Percentiles rank a stretch among this genome's conserved stretches.
Evolutionary conservation across 2,329 filamentous ascomycete genomes (phyloP).

Genomic region (Cladobotryum protrusum): DNA sequence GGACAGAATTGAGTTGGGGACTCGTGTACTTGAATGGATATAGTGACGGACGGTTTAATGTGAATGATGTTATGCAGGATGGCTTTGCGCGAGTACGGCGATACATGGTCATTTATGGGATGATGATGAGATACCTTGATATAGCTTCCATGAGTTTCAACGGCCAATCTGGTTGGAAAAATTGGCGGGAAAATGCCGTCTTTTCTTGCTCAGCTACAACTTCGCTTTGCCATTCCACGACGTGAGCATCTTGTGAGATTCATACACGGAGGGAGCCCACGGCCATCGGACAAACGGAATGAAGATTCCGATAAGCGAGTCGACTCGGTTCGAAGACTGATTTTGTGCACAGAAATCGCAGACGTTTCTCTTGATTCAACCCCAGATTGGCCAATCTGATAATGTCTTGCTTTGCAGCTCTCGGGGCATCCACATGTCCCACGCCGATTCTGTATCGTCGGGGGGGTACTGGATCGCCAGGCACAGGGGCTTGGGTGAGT

Average conservation of each 20-base stretch:
- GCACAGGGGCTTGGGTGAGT: constrained; percentile 3
- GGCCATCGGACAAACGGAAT: not conserved
- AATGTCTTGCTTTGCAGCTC: constrained; percentile 7
- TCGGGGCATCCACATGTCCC: constrained; percentile 9
- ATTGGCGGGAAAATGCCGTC: too few relatives aligned
- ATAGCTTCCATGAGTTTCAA: too few relatives aligned
- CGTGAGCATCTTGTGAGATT: too few relatives aligned
- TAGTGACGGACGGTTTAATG: not conserved
- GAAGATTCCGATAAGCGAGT: constrained; percentile 5
- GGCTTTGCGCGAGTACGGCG: not conserved
- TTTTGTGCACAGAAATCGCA: constrained; percentile 1
- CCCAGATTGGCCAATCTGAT: constrained; percentile 8
- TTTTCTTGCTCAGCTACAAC: too few relatives aligned
- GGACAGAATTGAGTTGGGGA: not conserved
- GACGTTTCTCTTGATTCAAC: constrained; percentile 5
- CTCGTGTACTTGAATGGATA: not conserved
- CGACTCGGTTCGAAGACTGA: constrained; percentile 7
- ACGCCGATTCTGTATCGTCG: not conserved
- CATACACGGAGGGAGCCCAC: not conserved
- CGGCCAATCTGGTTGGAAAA: too few relatives aligned
- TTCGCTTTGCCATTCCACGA: too few relatives aligned
- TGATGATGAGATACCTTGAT: too few relatives aligned
- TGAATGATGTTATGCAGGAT: not conserved
- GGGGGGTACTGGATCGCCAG: constrained; percentile 3
- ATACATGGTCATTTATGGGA: too few relatives aligned